Evolutionary conservation across 75 land plant species (phyloP), one percentile per base, ranked within the genome.

Genomic region (Pinus taeda): DNA sequence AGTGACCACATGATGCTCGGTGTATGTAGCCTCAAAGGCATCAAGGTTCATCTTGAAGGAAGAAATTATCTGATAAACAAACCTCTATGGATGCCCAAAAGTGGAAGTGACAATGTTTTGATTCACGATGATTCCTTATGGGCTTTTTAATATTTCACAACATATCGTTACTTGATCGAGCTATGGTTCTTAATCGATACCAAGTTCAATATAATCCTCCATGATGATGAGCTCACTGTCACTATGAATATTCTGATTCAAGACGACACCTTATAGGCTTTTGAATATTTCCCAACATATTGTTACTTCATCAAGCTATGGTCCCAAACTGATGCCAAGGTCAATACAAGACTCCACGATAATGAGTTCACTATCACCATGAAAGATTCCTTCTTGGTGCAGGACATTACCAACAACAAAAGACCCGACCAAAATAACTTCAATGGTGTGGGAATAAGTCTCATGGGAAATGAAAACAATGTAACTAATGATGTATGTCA

Each of bases 351-450:
- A 62, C 6, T 58, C 57, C 4, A 4, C 21, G n/a, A 22, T 3
- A 49, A 20, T 0, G 49, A 67, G 45, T 22, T 67, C 3, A 4
- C 7, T 1, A 6, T 8, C 12, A 21, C 49, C 21, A 6, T 65
- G 17, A 57, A 15, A 13, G 77, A 77, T 77, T 83, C 88, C 69
- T 95, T 84, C 81, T 82, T 95, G 15, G 98, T 96, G 62, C 98
- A 95, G 78, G 83, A 83, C 82, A 79, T 83, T 74, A 95, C 96
- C 26, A 81, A 88, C n/a, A 96, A 96, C 1, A 91, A 91, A 0
- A 92, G 93, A 73, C 84, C 88, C 4, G 60, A 78, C 15, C 96
- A 95, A 75, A 36, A 75, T 17, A 72, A 69, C 78, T 95, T 93
- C 76, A 59, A 84, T 24, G 98, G 98, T 62, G 84, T 88, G n/a